Base-by-base conservation (phyloP, 177 flowering plant species). In the Tripterygium wilfordii region DNA sequence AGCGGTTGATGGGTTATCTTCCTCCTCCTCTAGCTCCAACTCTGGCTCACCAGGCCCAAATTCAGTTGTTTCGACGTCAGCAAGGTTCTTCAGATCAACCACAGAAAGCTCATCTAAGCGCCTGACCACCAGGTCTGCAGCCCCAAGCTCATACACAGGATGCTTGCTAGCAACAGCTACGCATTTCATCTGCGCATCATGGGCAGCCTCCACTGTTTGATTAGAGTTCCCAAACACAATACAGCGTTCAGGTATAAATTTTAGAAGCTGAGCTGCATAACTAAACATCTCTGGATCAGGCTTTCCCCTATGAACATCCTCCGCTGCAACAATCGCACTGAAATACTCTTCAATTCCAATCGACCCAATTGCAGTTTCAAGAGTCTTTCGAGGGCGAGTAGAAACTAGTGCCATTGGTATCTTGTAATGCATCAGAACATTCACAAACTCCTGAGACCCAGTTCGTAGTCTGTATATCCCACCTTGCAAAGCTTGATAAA, bases 211-310 rank as follows among this genome's bases (percentile, higher is more conserved):
- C 43, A 92, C 80, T 0, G 91, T 88, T n/a, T 69, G 82, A 48
- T 87, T 90, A 0, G 97, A 87, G 61, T 80, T 90, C 37, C 97
- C 97, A 69, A 90, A 82, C 56, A 90, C 90, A 53, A 90, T 90
- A 63, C 96, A 87, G 36, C 97, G 56, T 41, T 90, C 94, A 1
- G 96, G 91, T 56, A 84, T 80, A 62, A 77, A 80, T 9, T 82
- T 67, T 17, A 90, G 64, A 26, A 72, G 74, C 68, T 90, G 94
- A 4, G 85, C 80, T 10, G 98, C 98, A 53, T 84, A 88, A 4
- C 73, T 56, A 60, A 80, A 92, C 98, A 92, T 92, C 72, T 92
- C 98, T 0, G 98, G 98, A 54, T 92, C 98, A 10, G 98, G 98
- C 60, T 82, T 92, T 27, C 98, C 98, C 56, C 98, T 70, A 43